A percentile compares a stretch with the other conserved stretches of the same genome.
These are phyloP conservation scores for Debaryomyces hansenii DNA, from an alignment of 805 yeast genomes.

Conservation along the genomic window DNA sequence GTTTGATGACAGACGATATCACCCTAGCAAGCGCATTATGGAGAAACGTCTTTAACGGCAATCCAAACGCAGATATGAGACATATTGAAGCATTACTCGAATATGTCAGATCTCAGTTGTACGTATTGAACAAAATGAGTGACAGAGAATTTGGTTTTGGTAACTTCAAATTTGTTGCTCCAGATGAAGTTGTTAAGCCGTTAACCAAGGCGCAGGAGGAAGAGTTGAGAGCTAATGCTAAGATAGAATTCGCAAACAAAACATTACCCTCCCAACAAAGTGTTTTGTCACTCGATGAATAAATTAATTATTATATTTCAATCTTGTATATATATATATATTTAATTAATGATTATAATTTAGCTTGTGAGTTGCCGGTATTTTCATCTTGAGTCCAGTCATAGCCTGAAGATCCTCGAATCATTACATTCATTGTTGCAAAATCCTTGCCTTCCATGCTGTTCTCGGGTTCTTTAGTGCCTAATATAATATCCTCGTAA, in stretches of 20 bases:
- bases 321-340: slow-evolving; percentile 2
- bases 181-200: slow-evolving; percentile 73
- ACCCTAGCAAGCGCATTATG: slow-evolving; percentile 77
- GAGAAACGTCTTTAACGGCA: slow-evolving; percentile 91
- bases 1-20: slow-evolving; percentile 74
- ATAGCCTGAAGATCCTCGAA: slow-evolving; percentile 35
- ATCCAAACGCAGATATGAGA: slow-evolving; percentile 74
- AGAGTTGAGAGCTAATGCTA: slow-evolving; percentile 50
- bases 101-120: slow-evolving; percentile 85
- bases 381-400: slow-evolving; percentile 29
- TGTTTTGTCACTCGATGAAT: slow-evolving; percentile 43
- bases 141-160: slow-evolving; percentile 96
- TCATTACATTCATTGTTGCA: slow-evolving; percentile 46
- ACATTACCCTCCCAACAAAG: slow-evolving; percentile 61
- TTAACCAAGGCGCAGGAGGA: slow-evolving; percentile 65
- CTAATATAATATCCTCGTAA: slow-evolving; percentile 50
- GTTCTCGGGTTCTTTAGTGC: slow-evolving; percentile 20
- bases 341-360: neutral
- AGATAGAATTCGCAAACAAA: slow-evolving; percentile 51
- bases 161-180: slow-evolving; percentile 78
- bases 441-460: slow-evolving; percentile 38
- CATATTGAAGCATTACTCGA: slow-evolving; percentile 88
- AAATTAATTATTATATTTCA: slow-evolving; percentile 3
- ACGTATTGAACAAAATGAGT: slow-evolving; percentile 78
- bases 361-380: slow-evolving; percentile 12